Conservation (phyloP, 2,329 filamentous ascomycete species). For the Cordyceps farinosa region DNA sequence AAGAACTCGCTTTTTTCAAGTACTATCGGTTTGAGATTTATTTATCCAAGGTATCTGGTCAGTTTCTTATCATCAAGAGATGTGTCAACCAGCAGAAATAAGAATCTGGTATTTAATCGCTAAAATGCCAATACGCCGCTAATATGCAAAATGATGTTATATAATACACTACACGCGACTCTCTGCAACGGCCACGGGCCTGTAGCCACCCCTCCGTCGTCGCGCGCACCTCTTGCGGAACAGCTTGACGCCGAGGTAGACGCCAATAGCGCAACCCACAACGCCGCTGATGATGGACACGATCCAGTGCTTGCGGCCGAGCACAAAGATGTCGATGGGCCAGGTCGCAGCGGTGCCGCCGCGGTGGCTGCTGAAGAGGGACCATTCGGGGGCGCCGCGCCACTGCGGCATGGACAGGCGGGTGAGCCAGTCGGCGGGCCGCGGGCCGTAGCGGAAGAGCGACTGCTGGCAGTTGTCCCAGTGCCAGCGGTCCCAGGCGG, state of each 20-base stretch:
- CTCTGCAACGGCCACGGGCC: not conserved
- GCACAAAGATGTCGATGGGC: conserved; percentile 3
- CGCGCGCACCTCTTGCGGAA: conserved; percentile 3
- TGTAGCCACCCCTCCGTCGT: conserved; percentile 1
- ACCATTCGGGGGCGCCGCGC: conserved; percentile 16
- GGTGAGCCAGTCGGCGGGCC: not conserved
- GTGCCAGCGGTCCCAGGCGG: conserved; percentile 7
- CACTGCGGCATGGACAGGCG: conserved; percentile 13
- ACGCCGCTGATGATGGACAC: conserved; percentile 4
- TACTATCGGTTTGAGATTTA: too few relatives aligned
- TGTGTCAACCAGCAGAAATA: not conserved
- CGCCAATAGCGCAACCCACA: conserved; percentile 1
- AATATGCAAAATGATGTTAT: conserved; percentile 7
- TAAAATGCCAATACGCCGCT: not conserved
- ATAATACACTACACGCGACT: not conserved
- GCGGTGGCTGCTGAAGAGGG: conserved; percentile 11
- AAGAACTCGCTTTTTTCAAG: too few relatives aligned
- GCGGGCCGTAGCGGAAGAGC: not conserved
- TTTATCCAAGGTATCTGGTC: too few relatives aligned
- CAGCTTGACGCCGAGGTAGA: conserved; percentile 6
- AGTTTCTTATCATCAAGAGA: too few relatives aligned
- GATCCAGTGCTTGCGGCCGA: conserved; percentile 6
- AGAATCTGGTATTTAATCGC: not conserved
- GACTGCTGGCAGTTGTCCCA: conserved; percentile 8
- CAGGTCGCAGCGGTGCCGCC: conserved; percentile 4